phyloP scores from a whole-genome alignment of 257 asterid species.

The Capsicum chinense region DNA sequence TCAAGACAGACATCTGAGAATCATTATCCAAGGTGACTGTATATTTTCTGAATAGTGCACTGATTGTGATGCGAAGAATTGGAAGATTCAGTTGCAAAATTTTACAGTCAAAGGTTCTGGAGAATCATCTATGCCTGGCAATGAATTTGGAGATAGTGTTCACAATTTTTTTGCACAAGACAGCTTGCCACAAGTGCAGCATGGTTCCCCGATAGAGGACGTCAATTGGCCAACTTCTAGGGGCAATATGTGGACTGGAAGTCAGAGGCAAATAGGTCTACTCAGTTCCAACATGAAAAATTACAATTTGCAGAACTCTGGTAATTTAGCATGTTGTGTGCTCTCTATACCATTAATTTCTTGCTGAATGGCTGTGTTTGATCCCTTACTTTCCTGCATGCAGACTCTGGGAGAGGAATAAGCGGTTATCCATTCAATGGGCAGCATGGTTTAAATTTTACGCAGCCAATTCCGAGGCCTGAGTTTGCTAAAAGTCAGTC shows the following conservation, averaged over 20 bases:
- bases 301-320: constrained; percentile 51
- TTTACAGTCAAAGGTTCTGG: constrained; percentile 31
- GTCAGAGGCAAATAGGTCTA: constrained; percentile 55
- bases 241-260: constrained; percentile 66
- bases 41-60: background rate
- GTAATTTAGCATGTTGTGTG: constrained; percentile 26
- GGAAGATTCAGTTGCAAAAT: constrained; percentile 17
- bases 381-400: constrained; percentile 33
- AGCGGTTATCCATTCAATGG: constrained; percentile 56
- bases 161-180: constrained; percentile 92
- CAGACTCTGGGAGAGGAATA: constrained; percentile 71
- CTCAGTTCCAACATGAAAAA: constrained; percentile 50
- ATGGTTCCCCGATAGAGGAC: constrained; percentile 55
- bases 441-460: constrained; percentile 59
- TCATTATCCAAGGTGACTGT: constrained; percentile 15
- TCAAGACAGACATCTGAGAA: constrained; percentile 20
- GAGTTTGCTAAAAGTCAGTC: constrained; percentile 57
- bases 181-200: constrained; percentile 66
- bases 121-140: constrained; percentile 92
- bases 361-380: background rate
- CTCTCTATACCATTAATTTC: background rate
- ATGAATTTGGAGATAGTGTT: constrained; percentile 84
- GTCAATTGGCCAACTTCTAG: constrained; percentile 62
- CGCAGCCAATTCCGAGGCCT: constrained; percentile 62
- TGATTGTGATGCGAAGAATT: constrained; percentile 25